Percentiles rank a stretch among this genome's conserved stretches.
Evolutionary conservation across 2,329 filamentous ascomycete genomes (phyloP).

Genomic region (Trichoderma guizhouense): DNA sequence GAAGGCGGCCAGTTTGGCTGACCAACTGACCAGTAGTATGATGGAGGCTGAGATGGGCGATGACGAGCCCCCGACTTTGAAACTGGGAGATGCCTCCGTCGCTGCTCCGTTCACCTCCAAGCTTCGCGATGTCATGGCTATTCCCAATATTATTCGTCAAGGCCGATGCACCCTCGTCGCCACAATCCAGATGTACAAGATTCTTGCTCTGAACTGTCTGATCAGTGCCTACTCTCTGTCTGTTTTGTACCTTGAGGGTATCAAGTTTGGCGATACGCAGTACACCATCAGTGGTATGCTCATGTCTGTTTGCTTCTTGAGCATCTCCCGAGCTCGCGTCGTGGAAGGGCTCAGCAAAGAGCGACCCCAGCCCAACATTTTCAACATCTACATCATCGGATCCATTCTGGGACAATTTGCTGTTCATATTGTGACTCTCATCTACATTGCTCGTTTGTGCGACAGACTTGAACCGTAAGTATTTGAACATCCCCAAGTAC

Average conservation of each 20-base stretch:
- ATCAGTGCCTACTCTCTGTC: constrained; percentile 97
- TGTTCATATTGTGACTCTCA: constrained; percentile 87
- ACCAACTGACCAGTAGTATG: constrained; percentile 82
- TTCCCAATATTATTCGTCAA: constrained; percentile 97
- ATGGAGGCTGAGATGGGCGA: constrained; percentile 87
- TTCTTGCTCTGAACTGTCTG: constrained; percentile 92
- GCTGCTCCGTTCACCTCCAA: constrained; percentile 98
- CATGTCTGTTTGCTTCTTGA: constrained; percentile 99
- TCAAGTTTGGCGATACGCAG: constrained; percentile 98
- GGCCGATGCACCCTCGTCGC: constrained; percentile 96
- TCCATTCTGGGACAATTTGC: constrained; percentile 97
- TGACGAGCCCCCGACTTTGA: constrained; percentile 89
- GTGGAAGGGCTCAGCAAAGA: constrained; percentile 96
- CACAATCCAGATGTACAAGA: constrained; percentile 99
- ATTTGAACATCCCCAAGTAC: not conserved
- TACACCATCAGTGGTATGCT: constrained; percentile 99
- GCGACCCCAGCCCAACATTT: constrained; percentile 96
- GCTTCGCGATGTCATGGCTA: constrained; percentile 91
- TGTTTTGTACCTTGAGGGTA: constrained; percentile 94
- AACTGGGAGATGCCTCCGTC: constrained; percentile 94
- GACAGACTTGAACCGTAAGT: constrained; percentile 81
- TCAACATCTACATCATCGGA: constrained; percentile 98
- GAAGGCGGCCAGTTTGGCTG: constrained; percentile 74
- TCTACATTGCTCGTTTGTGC: constrained; percentile 89
- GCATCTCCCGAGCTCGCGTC: constrained; percentile 94